Evolutionary conservation across 208 protist species (phyloP).

Genomic region (Balamuthia mandrillaris): DNA sequence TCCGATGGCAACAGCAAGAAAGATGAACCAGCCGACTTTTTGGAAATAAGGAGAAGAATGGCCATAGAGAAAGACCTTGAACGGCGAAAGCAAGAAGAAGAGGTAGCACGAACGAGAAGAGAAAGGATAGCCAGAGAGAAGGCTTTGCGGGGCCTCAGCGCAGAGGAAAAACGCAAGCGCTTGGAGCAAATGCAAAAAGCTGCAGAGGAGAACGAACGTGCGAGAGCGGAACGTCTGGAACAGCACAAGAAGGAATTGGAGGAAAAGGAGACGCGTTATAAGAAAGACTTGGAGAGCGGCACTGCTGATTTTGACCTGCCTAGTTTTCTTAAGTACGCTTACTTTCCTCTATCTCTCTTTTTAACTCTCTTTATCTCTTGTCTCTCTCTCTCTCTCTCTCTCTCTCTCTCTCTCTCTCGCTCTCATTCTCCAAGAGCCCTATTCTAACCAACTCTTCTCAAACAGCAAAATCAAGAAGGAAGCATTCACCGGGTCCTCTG

Average conservation of each 20-base stretch:
- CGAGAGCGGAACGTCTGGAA: slow-evolving; percentile 4
- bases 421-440: no score
- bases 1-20: not conserved
- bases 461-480: not conserved
- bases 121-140: not conserved
- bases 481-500: not conserved
- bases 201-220: not conserved
- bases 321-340: not conserved
- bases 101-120: no score
- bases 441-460: not conserved
- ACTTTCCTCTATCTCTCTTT: not conserved
- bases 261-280: not conserved
- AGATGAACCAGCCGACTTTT: no score
- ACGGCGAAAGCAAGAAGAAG: no score
- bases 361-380: not conserved
- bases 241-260: not conserved
- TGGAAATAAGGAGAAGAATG: no score
- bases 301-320: not conserved
- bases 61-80: no score
- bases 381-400: not conserved
- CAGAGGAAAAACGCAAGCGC: not conserved
- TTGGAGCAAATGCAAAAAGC: not conserved
- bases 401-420: not conserved
- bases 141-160: not conserved
- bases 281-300: not conserved